Percentiles rank a stretch among this genome's conserved stretches.
These are phyloP conservation scores for Batrachochytrium dendrobatidis DNA, from an alignment of 371 early-diverging fungal species.

Conservation along the genomic window DNA sequence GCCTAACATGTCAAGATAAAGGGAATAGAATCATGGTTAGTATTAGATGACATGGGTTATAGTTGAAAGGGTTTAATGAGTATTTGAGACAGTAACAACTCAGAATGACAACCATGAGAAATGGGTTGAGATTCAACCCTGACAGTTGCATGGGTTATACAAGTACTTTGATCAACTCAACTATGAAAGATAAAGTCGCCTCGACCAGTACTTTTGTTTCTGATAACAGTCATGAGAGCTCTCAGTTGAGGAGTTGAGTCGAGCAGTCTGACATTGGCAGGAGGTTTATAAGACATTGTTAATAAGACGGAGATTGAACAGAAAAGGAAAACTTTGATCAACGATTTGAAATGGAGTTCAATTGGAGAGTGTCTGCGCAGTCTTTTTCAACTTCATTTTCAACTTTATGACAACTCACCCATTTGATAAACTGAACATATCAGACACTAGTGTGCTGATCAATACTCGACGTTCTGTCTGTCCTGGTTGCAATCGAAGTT, in stretches of 20 bases:
- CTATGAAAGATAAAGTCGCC: conserved; percentile 88
- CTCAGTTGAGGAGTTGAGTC: conserved; percentile 18
- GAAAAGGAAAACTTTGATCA: conserved; percentile 31
- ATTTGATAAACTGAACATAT: conserved; percentile 60
- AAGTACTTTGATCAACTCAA: too few relatives aligned
- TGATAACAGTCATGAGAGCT: conserved; percentile 59
- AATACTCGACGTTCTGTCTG: too few relatives aligned
- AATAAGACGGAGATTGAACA: conserved; percentile 13
- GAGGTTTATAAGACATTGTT: conserved; percentile 12
- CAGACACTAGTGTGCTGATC: conserved; percentile 65
- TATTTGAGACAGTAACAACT: too few relatives aligned
- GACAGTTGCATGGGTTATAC: too few relatives aligned
- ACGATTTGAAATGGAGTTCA: conserved; percentile 65
- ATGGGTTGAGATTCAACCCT: too few relatives aligned
- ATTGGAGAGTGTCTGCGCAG: conserved; percentile 46
- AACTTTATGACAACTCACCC: neutral
- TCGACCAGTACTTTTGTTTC: conserved; percentile 68
- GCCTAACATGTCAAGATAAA: too few relatives aligned
- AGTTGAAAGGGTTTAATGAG: too few relatives aligned
- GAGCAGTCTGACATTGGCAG: conserved; percentile 16
- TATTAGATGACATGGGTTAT: too few relatives aligned
- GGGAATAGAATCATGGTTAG: too few relatives aligned
- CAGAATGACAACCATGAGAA: too few relatives aligned
- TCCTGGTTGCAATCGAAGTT: conserved; percentile 10
- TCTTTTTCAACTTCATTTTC: neutral